Evolutionary conservation across 73 alveolate genomes (phyloP).

Genomic region (Strombidium stylifer): DNA sequence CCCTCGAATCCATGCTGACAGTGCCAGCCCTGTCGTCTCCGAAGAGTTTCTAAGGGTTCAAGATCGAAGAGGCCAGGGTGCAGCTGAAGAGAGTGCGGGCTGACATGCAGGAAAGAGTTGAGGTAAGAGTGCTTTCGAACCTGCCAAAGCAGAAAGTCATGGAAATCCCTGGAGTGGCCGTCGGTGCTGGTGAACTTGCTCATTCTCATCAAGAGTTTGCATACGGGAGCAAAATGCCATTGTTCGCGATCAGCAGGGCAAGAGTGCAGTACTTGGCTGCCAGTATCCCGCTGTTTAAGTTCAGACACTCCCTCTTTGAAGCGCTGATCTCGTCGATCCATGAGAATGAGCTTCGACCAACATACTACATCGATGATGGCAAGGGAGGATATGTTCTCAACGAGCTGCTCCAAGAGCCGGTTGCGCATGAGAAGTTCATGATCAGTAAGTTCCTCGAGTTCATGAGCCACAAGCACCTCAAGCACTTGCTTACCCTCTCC

Average conservation of each 20-base stretch:
- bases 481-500: not conserved
- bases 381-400: not conserved
- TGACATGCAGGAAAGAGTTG: no score
- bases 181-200: no score
- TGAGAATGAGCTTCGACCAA: slow-evolving; percentile 5
- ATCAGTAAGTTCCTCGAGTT: not conserved
- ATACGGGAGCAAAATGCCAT: not conserved
- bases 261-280: slow-evolving; percentile 21
- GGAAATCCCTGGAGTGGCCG: no score
- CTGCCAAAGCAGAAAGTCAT: no score
- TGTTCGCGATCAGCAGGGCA: slow-evolving; percentile 36
- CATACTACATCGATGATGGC: not conserved
- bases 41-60: no score
- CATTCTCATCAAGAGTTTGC: no score
- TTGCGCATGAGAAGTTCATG: slow-evolving; percentile 6
- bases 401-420: not conserved
- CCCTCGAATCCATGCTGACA: no score
- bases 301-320: slow-evolving; percentile 19
- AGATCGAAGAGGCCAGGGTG: no score
- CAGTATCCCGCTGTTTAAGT: slow-evolving; percentile 32
- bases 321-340: slow-evolving; percentile 20
- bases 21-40: no score
- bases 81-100: no score
- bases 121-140: no score
- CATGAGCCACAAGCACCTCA: not conserved